Conservation (phyloP, 2,329 filamentous ascomycete genomes). For the Tothia fuscella region DNA sequence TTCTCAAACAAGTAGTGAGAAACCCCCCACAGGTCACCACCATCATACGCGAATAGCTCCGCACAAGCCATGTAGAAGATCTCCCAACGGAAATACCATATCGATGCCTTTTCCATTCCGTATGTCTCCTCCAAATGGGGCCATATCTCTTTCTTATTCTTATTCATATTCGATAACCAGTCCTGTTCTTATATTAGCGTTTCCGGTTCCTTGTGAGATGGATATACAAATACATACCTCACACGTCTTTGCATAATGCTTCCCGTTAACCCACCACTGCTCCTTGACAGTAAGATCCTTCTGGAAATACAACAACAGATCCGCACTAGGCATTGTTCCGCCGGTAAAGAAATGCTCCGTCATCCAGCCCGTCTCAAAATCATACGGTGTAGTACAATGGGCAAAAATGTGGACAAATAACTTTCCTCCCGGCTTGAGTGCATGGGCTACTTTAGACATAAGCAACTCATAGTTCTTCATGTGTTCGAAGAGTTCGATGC, state of each 20-base stretch:
- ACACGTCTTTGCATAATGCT: constrained; percentile 57
- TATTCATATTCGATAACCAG: constrained; percentile 50
- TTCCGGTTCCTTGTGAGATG: not conserved
- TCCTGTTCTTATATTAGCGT: constrained; percentile 28
- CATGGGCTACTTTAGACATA: constrained; percentile 48
- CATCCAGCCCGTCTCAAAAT: constrained; percentile 65
- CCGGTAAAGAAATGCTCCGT: constrained; percentile 62
- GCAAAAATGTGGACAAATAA: constrained; percentile 59
- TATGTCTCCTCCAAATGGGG: constrained; percentile 54
- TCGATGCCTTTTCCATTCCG: constrained; percentile 44
- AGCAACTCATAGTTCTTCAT: constrained; percentile 65
- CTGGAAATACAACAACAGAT: constrained; percentile 57
- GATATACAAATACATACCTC: constrained; percentile 36
- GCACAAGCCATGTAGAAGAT: constrained; percentile 62
- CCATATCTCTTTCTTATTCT: constrained; percentile 49
- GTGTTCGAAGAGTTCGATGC: constrained; percentile 62
- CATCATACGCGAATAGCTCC: constrained; percentile 54
- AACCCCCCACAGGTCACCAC: constrained; percentile 57
- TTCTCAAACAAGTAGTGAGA: constrained; percentile 57
- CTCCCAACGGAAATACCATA: constrained; percentile 61
- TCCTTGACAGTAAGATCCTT: constrained; percentile 44
- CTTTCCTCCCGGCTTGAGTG: constrained; percentile 51
- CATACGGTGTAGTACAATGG: constrained; percentile 53
- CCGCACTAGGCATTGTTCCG: constrained; percentile 58
- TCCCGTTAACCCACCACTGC: constrained; percentile 62